phyloP scores from a whole-genome alignment of 1,284 basidiomycete species.

The Macrocystidia cucumis region DNA sequence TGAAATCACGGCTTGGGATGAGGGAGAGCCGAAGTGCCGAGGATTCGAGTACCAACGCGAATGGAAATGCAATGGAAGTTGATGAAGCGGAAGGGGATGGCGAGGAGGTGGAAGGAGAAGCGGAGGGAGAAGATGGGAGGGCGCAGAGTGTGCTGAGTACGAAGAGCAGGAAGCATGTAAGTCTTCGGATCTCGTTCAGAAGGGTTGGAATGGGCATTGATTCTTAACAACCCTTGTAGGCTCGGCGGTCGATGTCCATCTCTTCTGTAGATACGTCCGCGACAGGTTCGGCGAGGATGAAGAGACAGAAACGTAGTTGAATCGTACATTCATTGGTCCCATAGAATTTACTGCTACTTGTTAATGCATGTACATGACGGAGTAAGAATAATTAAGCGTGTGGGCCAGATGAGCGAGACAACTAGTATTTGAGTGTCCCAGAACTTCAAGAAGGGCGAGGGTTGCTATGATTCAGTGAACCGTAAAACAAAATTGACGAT shows the following conservation, averaged over 20 bases:
- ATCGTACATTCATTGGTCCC: background rate
- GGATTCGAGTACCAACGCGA: conserved; percentile 20
- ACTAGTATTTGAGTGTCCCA: too few species aligned
- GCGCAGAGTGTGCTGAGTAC: conserved; percentile 61
- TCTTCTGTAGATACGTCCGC: conserved; percentile 61
- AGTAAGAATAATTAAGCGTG: too few species aligned
- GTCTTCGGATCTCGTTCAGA: conserved; percentile 13
- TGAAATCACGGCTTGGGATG: conserved; percentile 61
- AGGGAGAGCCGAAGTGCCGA: conserved; percentile 33
- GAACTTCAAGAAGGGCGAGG: too few species aligned
- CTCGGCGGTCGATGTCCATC: conserved; percentile 51
- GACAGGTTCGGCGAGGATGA: conserved; percentile 41
- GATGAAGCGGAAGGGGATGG: conserved; percentile 29
- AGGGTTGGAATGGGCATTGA: background rate
- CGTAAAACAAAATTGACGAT: conserved; percentile 86
- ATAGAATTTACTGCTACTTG: too few species aligned
- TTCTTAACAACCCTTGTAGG: conserved; percentile 22
- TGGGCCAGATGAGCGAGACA: too few species aligned
- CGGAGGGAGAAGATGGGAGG: conserved; percentile 42
- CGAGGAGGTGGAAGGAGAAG: conserved; percentile 28
- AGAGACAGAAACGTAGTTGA: conserved; percentile 50
- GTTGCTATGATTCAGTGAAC: conserved; percentile 51
- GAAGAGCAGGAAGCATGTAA: conserved; percentile 51
- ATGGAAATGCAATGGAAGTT: conserved; percentile 34
- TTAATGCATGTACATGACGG: too few species aligned